Base-by-base conservation (phyloP, 164 flowering plant genomes). In the Tetracentron sinense region DNA sequence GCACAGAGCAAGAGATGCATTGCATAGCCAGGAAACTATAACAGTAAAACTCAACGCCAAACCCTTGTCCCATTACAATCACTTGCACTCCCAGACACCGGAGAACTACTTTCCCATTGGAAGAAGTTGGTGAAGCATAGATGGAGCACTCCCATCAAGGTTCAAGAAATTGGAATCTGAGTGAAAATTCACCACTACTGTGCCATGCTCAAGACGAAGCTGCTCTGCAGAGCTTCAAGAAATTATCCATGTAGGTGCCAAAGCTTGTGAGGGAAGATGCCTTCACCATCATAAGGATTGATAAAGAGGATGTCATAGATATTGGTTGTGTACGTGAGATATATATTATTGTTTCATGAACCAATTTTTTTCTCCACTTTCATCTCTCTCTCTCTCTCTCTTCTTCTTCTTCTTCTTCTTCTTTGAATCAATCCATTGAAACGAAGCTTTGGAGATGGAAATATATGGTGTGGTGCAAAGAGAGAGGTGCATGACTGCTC, bases 281-380 rank as follows among this genome's bases (percentile, higher is more conserved):
- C 96, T 8, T 88, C 86, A 2, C 96, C 97, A 66, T 94, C 97
- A 69, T 91, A 94, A 56, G 99, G 97, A 76, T 94, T 97, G 31
- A 94, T 76, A 67, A 94, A 86, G 70, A 91, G 79, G 58, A 91
- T 60, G 74, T 91, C 97, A 56, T 94, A 91, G 10, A 77, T 5
- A 53, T 76, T 72, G 29, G 61, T 66, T 42, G 69, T 68, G 52
- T 81, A n/a, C n/a, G n/a, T n/a, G n/a, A n/a, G n/a, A n/a, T n/a
- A n/a, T n/a, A n/a, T n/a, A n/a, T n/a, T n/a, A n/a, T n/a, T n/a
- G n/a, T n/a, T n/a, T n/a, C n/a, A n/a, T n/a, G n/a, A n/a, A n/a
- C n/a, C n/a, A n/a, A n/a, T n/a, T n/a, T n/a, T n/a, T n/a, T n/a
- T n/a, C n/a, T n/a, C n/a, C n/a, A n/a, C n/a, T n/a, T n/a, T n/a